These are phyloP conservation scores for Gardenia jasminoides DNA, from an alignment of 257 asterid species.

Conservation along the genomic window DNA sequence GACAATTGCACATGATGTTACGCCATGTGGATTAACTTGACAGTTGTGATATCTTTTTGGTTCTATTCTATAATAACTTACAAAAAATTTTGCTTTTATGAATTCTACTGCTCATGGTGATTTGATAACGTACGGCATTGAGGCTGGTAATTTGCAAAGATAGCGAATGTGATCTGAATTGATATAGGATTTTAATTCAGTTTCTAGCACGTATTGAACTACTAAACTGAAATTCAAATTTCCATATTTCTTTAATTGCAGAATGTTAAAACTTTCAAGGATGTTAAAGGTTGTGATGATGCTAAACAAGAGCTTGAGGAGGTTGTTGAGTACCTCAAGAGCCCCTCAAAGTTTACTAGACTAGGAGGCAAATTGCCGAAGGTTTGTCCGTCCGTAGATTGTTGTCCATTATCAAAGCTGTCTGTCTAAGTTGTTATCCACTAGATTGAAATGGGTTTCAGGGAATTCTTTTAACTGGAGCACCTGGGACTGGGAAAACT, in stretches of 20 bases:
- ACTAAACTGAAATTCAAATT: not conserved
- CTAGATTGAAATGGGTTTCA: conserved; percentile 34
- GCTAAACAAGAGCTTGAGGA: conserved; percentile 99
- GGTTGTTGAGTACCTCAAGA: conserved; percentile 93
- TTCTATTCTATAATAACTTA: not conserved
- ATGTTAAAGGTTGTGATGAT: conserved; percentile 99
- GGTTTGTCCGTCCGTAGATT: conserved; percentile 42
- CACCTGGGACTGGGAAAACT: conserved; percentile 99
- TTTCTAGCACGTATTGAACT: not conserved
- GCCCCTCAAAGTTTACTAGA: conserved; percentile 90
- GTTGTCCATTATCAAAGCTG: conserved; percentile 6
- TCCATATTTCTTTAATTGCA: conserved; percentile 33
- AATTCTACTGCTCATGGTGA: not conserved
- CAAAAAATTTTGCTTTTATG: not conserved
- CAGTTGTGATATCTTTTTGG: not conserved
- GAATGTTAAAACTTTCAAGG: conserved; percentile 98
- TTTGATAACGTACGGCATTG: not conserved
- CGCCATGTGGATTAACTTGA: not conserved
- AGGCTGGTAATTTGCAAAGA: not conserved
- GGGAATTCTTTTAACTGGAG: conserved; percentile 98
- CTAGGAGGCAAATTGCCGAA: conserved; percentile 96
- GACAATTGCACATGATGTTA: no score
- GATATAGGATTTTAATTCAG: not conserved
- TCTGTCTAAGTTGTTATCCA: conserved; percentile 2
- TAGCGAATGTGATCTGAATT: not conserved